Conservation (phyloP, 805 yeast genomes). For the Lipomyces oligophaga region DNA sequence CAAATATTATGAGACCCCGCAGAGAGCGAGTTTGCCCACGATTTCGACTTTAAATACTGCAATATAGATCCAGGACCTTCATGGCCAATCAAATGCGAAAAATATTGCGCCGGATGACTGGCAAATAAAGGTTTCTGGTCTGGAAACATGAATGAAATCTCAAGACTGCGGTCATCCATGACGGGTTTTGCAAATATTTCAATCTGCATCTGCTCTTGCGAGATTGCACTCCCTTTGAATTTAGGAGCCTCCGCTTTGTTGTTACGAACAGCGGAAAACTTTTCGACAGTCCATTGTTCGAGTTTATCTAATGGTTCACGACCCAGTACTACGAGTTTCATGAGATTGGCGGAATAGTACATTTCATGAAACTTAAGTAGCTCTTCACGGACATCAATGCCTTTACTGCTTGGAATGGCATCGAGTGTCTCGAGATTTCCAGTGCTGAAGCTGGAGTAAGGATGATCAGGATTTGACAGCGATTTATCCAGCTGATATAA, state of each 20-base stretch:
- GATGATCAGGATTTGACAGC: conserved; percentile 69
- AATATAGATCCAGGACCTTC: conserved; percentile 86
- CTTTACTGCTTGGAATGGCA: conserved; percentile 54
- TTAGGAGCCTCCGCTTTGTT: conserved; percentile 39
- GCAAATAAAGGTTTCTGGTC: conserved; percentile 66
- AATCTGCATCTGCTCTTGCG: conserved; percentile 43
- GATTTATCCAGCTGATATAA: conserved; percentile 77
- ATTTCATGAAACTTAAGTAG: conserved; percentile 67
- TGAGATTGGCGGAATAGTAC: conserved; percentile 78
- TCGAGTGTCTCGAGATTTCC: conserved; percentile 79
- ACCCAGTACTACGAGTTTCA: conserved; percentile 83
- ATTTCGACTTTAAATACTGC: conserved; percentile 59
- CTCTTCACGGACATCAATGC: conserved; percentile 75
- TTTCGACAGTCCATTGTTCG: conserved; percentile 63
- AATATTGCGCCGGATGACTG: conserved; percentile 64
- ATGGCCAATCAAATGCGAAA: conserved; percentile 83
- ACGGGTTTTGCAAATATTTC: conserved; percentile 68
- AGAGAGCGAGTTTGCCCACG: conserved; percentile 77
- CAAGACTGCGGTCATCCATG: conserved; percentile 68
- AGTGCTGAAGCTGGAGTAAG: conserved; percentile 82
- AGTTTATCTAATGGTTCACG: conserved; percentile 71
- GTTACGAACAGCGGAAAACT: conserved; percentile 63
- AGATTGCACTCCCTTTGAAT: conserved; percentile 49
- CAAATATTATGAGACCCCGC: conserved; percentile 59
- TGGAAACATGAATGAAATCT: conserved; percentile 68